These are phyloP conservation scores for Parathielavia hyrcaniae DNA, from an alignment of 495 filamentous ascomycete genomes.

Conservation along the genomic window DNA sequence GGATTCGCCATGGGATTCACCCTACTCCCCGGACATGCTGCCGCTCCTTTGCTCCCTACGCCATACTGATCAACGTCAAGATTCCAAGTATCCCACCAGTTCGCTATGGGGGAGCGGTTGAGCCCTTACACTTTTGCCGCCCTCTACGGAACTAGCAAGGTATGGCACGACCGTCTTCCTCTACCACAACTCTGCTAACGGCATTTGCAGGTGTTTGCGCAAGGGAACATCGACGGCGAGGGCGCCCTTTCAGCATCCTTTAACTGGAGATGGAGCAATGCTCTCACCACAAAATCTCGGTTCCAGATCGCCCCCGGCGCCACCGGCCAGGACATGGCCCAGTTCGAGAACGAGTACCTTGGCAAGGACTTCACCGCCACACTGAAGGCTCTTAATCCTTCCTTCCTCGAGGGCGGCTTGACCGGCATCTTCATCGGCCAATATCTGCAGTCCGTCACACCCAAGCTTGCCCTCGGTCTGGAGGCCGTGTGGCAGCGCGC, in stretches of 20 bases:
- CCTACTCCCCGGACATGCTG: background rate
- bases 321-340: conserved; percentile 62
- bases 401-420: conserved; percentile 77
- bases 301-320: conserved; percentile 68
- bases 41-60: background rate
- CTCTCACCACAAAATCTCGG: conserved; percentile 75
- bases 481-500: conserved; percentile 91
- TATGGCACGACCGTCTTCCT: conserved; percentile 33
- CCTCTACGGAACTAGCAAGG: conserved; percentile 85
- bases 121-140: conserved; percentile 92
- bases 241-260: conserved; percentile 72
- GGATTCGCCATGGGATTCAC: background rate
- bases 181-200: conserved; percentile 4
- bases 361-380: conserved; percentile 88
- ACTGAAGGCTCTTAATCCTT: conserved; percentile 90
- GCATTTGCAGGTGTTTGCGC: conserved; percentile 74
- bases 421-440: conserved; percentile 93
- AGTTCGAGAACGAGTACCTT: conserved; percentile 88
- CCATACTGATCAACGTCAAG: conserved; percentile 16
- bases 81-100: conserved; percentile 96
- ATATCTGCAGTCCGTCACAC: conserved; percentile 90
- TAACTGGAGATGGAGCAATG: conserved; percentile 79
- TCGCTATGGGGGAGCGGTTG: conserved; percentile 83
- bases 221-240: conserved; percentile 90
- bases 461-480: conserved; percentile 77